Base-by-base conservation (phyloP, 257 asterid genomes). In the Penstemon barbatus region DNA sequence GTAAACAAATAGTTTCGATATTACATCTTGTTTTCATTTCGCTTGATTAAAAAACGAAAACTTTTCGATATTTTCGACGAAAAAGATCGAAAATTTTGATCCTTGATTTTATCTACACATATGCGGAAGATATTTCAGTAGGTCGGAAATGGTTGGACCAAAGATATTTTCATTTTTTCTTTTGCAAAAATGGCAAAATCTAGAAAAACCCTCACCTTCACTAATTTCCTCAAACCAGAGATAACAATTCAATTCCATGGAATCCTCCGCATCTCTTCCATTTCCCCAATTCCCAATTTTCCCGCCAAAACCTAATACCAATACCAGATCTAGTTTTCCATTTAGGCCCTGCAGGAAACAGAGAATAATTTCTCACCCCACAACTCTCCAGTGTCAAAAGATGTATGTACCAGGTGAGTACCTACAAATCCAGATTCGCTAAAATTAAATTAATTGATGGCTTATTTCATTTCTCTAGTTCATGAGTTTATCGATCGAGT, bases 351-450 rank as follows among this genome's bases (percentile, higher is more conserved):
- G 85, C 33, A 25, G 33, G 82, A 76, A 71, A 36, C 72, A 25
- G 33, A 25, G 56, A 41, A 75, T 77, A 71, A 71, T 68, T 53
- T 75, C 73, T 8, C 77, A 9, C 57, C 61, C 83, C 39, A 72
- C 86, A 33, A 73, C 70, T 10, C 49, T 82, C 68, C 89, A 74
- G 15, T 89, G 96, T 53, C 77, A 84, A 70, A 91, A 91, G 93
- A 91, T 91, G 98, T 91, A 79, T 67, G 98, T 91, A 42, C 96
- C 96, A 45, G 98, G 98, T 91, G 41, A 40, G 85, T 83, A 5
- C 59, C 7, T 8, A 65, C 46, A 10, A 57, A 43, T 7, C 36
- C 6, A 33, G 11, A 3, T 45, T 6, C 18, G 13, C 5, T 4
- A 12, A 46, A 25, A 25, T n/a, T 13, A 5, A 3, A 57, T 8